Percentiles rank a stretch among this genome's conserved stretches.
Evolutionary conservation across 345 rosid species (phyloP).

Genomic region (Capsella bursapastoris): DNA sequence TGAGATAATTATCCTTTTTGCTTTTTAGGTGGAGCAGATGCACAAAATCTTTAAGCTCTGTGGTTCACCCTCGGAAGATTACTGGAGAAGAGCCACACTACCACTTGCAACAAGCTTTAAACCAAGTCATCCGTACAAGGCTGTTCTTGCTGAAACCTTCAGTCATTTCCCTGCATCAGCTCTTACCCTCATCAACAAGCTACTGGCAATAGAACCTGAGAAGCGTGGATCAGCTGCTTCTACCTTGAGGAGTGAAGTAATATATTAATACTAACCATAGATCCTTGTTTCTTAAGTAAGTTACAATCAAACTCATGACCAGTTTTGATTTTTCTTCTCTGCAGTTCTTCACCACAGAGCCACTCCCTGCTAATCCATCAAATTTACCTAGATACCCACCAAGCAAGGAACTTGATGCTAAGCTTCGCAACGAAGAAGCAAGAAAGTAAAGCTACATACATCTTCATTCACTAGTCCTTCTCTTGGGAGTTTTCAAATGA

Average conservation of each 20-base stretch:
- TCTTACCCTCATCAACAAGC: constrained; percentile 55
- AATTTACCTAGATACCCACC: constrained; percentile 72
- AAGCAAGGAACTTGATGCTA: constrained; percentile 81
- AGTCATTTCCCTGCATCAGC: constrained; percentile 65
- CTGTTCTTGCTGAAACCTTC: constrained; percentile 68
- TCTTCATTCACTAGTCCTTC: neutral
- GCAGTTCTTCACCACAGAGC: constrained; percentile 68
- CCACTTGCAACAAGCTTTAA: constrained; percentile 63
- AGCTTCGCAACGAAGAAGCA: constrained; percentile 62
- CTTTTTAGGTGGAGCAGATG: constrained; percentile 80
- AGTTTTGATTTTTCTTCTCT: constrained; percentile 19
- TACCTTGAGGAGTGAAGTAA: constrained; percentile 70
- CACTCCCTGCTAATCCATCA: constrained; percentile 70
- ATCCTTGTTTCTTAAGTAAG: neutral
- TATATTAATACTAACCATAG: neutral
- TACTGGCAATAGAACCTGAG: constrained; percentile 72
- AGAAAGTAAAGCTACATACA: constrained; percentile 51
- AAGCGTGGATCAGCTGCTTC: constrained; percentile 75
- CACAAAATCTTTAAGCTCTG: constrained; percentile 90
- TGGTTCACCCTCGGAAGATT: constrained; percentile 81
- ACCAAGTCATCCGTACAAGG: constrained; percentile 71
- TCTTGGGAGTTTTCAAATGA: constrained; percentile 6
- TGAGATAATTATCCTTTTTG: neutral
- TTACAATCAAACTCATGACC: constrained; percentile 13
- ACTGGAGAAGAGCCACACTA: constrained; percentile 75